Evolutionary conservation across 805 yeast genomes (phyloP).

Genomic region (Nakazawaea wickerhamii): DNA sequence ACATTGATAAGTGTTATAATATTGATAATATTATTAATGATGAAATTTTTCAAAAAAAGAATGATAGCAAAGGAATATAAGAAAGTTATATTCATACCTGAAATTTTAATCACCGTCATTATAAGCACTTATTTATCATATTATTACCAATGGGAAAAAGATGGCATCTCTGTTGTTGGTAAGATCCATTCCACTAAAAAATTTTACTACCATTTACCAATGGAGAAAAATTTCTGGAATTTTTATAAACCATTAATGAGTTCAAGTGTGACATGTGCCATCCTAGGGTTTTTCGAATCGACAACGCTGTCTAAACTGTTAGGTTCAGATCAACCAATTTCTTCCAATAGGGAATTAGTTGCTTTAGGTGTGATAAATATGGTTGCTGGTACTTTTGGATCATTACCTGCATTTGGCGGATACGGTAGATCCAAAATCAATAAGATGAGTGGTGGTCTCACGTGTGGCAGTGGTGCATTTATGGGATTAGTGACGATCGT

Average conservation of each 20-base stretch:
- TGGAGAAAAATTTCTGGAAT: slow-evolving; percentile 38
- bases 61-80: slow-evolving; percentile 29
- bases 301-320: slow-evolving; percentile 88
- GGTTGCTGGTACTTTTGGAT: slow-evolving; percentile 52
- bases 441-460: slow-evolving; percentile 80
- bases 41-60: slow-evolving; percentile 37
- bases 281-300: slow-evolving; percentile 87
- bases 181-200: slow-evolving; percentile 43
- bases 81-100: slow-evolving; percentile 68
- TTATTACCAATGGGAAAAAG: slow-evolving; percentile 37
- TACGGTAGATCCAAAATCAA: slow-evolving; percentile 91
- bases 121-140: slow-evolving; percentile 50
- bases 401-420: slow-evolving; percentile 92
- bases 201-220: slow-evolving; percentile 52
- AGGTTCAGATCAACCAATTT: slow-evolving; percentile 69
- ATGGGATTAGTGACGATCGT: slow-evolving; percentile 74
- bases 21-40: slow-evolving; percentile 37
- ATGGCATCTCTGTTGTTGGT: slow-evolving; percentile 70
- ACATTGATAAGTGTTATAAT: slow-evolving; percentile 52
- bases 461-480: slow-evolving; percentile 77
- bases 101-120: slow-evolving; percentile 71
- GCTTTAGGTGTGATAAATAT: slow-evolving; percentile 81
- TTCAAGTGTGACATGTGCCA: slow-evolving; percentile 73
- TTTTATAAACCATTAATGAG: slow-evolving; percentile 52
- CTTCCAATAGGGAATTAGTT: slow-evolving; percentile 85